Evolutionary conservation across 1,284 basidiomycete species (phyloP).

Genomic region (Ustilago lituana): DNA sequence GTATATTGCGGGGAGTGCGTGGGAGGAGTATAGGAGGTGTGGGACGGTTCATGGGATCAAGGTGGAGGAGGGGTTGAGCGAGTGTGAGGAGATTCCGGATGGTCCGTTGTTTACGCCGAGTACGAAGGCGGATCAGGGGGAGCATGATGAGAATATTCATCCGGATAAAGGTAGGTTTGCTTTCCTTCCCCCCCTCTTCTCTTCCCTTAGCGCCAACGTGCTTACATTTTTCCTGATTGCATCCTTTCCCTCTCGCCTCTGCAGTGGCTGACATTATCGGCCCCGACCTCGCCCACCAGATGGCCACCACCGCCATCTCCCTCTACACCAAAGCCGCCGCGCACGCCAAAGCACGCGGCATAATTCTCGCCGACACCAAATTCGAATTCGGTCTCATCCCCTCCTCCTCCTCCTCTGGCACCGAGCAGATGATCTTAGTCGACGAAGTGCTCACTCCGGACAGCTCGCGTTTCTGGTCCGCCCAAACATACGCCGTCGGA

Average conservation of each 20-base stretch:
- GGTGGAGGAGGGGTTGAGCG: conserved; percentile 80
- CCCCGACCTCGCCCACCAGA: conserved; percentile 73
- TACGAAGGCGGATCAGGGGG: conserved; percentile 93
- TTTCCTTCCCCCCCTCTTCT: not conserved
- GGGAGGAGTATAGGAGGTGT: conserved; percentile 88
- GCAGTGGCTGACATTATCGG: conserved; percentile 55
- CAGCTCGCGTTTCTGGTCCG: conserved; percentile 95
- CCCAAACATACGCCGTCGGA: conserved; percentile 78
- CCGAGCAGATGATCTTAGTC: conserved; percentile 79
- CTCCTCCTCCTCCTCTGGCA: conserved; percentile 20
- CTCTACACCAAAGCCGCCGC: conserved; percentile 82
- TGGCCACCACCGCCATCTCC: conserved; percentile 74
- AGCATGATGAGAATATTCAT: conserved; percentile 97
- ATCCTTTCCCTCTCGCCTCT: no score
- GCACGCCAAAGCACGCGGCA: conserved; percentile 79
- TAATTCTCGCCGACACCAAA: conserved; percentile 95
- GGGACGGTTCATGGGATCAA: conserved; percentile 89
- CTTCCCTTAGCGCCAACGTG: not conserved
- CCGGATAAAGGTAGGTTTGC: conserved; percentile 79
- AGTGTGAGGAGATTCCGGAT: conserved; percentile 74
- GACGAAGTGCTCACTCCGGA: conserved; percentile 97
- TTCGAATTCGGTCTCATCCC: conserved; percentile 81
- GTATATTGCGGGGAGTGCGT: conserved; percentile 96
- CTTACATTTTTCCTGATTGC: no score
- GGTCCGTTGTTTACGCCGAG: conserved; percentile 91